Base-by-base conservation (phyloP, 306 rosid species). In the Pueraria montana region DNA sequence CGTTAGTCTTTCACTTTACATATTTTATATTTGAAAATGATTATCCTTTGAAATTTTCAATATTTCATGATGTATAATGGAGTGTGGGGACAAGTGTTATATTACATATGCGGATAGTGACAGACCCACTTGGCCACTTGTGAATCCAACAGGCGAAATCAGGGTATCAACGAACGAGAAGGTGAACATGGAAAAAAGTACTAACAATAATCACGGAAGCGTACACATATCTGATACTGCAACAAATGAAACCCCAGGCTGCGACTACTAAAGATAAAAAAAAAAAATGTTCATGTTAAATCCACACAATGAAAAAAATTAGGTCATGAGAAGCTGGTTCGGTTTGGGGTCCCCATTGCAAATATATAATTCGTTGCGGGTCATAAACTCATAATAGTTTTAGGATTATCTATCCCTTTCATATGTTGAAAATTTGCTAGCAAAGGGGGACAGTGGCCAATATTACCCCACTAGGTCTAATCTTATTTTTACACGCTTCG, bases 151-250 rank as follows among this genome's bases (percentile, higher is more conserved):
- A 40, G 49, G 59, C 83, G 52, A 71, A 79, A 63, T 80, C 76
- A 56, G 30, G 24, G 26, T 0, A 58, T 52, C 0, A 6, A 18
- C 0, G 43, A 4, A 27, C 1, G 11, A 70, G n/a, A 48, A 50
- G 2, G 5, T 5, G 56, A 26, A 50, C 0, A 5, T 11, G 24
- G 17, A 64, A 72, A 84, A 78, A 80, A 67, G 88, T 79, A 86
- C 86, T 27, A 18, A 24, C 82, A 81, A 66, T 23, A 77, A 78
- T 87, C 87, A 85, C 86, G 87, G 89, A 86, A 79, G 23, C 50
- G 87, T 89, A 86, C 89, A 69, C 56, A 55, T 27, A 67, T 67
- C 75, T 3, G 71, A 67, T 83, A 50, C 84, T 1, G 55, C 50
- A 12, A 1, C 23, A 21, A 16, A 9, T 53, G n/a, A 48, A 30